Base-by-base conservation (phyloP, 352 stramenopile species). In the Phytopythium kandeliae region DNA sequence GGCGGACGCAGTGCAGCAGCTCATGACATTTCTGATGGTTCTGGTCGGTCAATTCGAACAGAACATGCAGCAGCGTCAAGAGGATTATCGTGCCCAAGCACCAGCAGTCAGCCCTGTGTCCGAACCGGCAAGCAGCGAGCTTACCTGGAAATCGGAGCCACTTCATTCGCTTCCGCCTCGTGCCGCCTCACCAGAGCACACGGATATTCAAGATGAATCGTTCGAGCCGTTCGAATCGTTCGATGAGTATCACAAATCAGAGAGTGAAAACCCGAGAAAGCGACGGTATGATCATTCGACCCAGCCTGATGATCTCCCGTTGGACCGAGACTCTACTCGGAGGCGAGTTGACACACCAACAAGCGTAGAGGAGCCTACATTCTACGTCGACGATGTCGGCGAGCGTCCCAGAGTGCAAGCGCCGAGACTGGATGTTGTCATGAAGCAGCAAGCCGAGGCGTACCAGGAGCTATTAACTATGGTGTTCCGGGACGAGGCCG, bases 381-480 rank as follows among this genome's bases (percentile, higher is more conserved):
- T 85, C 53, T 61, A 80, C 51, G 62, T 77, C 7, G 80, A 92
- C 44, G 55, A 65, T 30, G 71, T 67, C 7, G 80, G 80, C 8
- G 67, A 74, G 26, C 35, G 53, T 13, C 67, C 49, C 22, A 41
- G 58, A 26, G 24, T 46, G 3, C 52, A 52, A 19, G 34, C 58
- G 17, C 70, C 65, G 4, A 63, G 54, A 9, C 66, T 60, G 44
- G 60, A 79, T 59, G 50, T 65, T 54, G 46, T 61, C 7, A 49
- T 69, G n/a, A 63, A 79, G 51, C 54, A 63, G 30, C 69, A 67
- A 35, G 77, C 82, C 4, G 71, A 82, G 0, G 57, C 62, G 25
- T 92, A 92, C 46, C 69, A 87, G 40, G 68, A 83, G 44, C 41
- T 92, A 15, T 44, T 92, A 45, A 52, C 59, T n/a, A 54, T 73